Conservation (phyloP, 2,329 filamentous ascomycete species). For the Fusarium sp. region DNA sequence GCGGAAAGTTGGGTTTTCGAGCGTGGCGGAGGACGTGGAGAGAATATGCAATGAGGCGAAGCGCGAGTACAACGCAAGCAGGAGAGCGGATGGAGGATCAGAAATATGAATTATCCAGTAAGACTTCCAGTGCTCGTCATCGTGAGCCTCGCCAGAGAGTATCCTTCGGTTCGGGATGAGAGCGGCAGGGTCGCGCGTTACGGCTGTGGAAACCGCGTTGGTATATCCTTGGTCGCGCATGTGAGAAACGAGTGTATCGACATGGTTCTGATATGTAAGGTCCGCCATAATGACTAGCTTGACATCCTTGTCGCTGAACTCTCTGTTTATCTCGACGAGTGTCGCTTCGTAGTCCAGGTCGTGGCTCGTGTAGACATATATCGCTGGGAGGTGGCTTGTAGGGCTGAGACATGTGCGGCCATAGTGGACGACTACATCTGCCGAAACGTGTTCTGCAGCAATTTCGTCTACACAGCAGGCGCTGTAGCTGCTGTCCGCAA, state of each 20-base stretch:
- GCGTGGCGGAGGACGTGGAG: constrained; percentile 69
- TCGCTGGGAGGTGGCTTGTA: constrained; percentile 84
- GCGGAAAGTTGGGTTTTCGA: constrained; percentile 57
- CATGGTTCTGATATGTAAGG: constrained; percentile 83
- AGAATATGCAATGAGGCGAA: constrained; percentile 83
- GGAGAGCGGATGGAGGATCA: constrained; percentile 80
- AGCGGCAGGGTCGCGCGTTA: constrained; percentile 82
- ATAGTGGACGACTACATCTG: constrained; percentile 94
- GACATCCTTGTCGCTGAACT: constrained; percentile 71
- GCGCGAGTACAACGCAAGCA: constrained; percentile 87
- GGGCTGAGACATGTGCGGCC: constrained; percentile 92
- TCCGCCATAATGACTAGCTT: constrained; percentile 88
- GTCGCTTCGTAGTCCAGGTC: constrained; percentile 71
- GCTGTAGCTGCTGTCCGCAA: constrained; percentile 96
- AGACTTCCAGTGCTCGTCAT: constrained; percentile 63
- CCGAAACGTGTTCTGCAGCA: constrained; percentile 90
- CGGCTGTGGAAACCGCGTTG: constrained; percentile 73
- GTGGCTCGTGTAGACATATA: constrained; percentile 88
- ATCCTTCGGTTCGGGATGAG: constrained; percentile 85
- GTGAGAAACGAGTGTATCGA: constrained; percentile 65
- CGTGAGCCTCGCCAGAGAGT: constrained; percentile 55
- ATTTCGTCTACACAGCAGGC: constrained; percentile 98
- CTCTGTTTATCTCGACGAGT: constrained; percentile 69
- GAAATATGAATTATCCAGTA: constrained; percentile 89
- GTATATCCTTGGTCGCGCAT: constrained; percentile 75